Base-by-base conservation (phyloP, 2,329 filamentous ascomycete species). In the Orbilia quercus region DNA sequence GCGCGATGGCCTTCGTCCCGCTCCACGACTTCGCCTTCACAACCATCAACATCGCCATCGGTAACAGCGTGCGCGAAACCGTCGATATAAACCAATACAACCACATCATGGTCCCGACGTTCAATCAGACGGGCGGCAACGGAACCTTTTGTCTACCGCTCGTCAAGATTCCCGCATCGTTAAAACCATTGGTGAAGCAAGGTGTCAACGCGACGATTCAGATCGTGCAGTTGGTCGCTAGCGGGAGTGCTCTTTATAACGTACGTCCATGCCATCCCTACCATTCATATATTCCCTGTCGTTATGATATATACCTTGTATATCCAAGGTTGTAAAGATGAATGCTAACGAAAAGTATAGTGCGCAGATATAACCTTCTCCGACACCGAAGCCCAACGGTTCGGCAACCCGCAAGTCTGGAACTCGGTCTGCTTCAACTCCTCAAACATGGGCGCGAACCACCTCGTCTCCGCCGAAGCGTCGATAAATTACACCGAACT, bases 81-180 rank as follows among this genome's bases (percentile, higher is more conserved):
- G 75, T 77, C 48, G 78, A 79, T 20, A 80, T 81, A 2, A 81
- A 82, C 14, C 77, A 78, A 62, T 83, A 84, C 79, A 83, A 84
- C 76, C 81, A 83, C 75, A 79, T 78, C 14, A 79, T 84, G 14
- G 78, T 83, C 2, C 76, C 79, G 16, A 77, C 79, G 44, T 83
- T 84, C 78, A 84, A 84, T 76, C 82, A 84, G 77, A 84, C 83
- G 0, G 81, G 81, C n/a, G 80, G 79, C 11, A 81, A 82, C 11
- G 83, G 83, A 3, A 81, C 82, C 0, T 82, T 84, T 57, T 84
- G 83, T 75, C 78, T 84, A 9, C 80, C 81, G 9, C 79, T 81
- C 38, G 76, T 82, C 9, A 53, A 48, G 4, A 74, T 81, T 1
- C 80, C 80, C 70, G 78, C 9, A 53, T 78, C 58, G 53, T 75